Percentiles rank a stretch among this genome's conserved stretches.
phyloP scores from a whole-genome alignment of 768 basidiomycete genomes.

The Boletus sensibilis region DNA sequence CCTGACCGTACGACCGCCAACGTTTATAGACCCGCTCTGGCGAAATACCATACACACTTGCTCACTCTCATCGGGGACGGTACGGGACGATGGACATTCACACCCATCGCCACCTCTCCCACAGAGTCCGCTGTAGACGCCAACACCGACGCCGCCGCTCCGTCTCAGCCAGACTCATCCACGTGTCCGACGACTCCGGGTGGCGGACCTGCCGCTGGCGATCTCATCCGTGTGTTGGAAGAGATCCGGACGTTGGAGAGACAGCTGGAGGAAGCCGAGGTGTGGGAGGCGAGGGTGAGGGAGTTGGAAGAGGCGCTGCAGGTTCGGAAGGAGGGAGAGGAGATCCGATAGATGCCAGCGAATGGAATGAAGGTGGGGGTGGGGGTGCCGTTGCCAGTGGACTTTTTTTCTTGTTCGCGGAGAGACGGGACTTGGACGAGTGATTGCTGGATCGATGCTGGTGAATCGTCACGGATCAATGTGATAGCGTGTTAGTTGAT shows the following conservation, averaged over 20 bases:
- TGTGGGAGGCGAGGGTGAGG: constrained; percentile 29
- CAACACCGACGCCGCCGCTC: background rate
- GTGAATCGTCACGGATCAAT: background rate
- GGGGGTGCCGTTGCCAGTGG: too few relatives aligned
- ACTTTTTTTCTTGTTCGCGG: background rate
- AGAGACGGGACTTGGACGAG: background rate
- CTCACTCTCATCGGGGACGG: constrained; percentile 76
- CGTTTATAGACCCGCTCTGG: constrained; percentile 63
- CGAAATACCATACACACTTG: constrained; percentile 87
- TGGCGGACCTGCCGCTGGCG: constrained; percentile 3
- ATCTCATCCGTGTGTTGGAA: constrained; percentile 28
- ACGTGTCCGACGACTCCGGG: background rate
- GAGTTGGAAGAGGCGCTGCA: constrained; percentile 28
- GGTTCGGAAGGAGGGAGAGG: constrained; percentile 5
- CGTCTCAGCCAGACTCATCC: background rate
- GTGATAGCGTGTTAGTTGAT: background rate
- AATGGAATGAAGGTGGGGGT: background rate
- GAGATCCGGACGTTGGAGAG: constrained; percentile 28
- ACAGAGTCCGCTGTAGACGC: background rate
- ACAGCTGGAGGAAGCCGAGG: constrained; percentile 22
- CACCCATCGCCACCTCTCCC: constrained; percentile 41
- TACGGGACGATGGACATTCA: constrained; percentile 68
- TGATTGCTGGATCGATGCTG: background rate
- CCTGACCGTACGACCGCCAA: background rate
- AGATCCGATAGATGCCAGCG: background rate